Evolutionary conservation across 2,329 filamentous ascomycete genomes (phyloP).

Genomic region (Sporothrix sp.): DNA sequence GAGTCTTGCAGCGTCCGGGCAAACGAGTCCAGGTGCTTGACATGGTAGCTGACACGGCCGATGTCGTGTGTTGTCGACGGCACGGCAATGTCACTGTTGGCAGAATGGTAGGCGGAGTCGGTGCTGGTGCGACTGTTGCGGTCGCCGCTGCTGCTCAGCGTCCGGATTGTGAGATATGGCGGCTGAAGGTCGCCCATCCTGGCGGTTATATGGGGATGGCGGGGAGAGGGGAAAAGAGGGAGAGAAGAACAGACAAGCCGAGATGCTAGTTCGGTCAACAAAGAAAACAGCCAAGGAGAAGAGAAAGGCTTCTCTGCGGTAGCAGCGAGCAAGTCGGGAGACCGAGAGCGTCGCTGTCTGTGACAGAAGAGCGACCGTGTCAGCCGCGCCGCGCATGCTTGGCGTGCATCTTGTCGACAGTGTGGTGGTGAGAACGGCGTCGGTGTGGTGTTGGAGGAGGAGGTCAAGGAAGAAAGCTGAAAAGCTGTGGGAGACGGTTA

Average conservation of each 20-base stretch:
- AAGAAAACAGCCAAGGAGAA: not conserved
- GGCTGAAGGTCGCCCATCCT: slow-evolving; percentile 33
- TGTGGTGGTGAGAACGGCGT: not conserved
- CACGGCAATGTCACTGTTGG: slow-evolving; percentile 29
- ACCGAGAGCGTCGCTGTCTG: not conserved
- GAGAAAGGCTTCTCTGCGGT: no score
- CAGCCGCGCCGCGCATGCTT: not conserved
- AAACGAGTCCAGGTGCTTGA: slow-evolving; percentile 46
- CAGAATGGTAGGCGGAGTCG: slow-evolving; percentile 40
- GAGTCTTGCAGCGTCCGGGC: slow-evolving; percentile 48
- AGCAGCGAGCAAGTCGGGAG: not conserved
- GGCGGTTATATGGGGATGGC: not conserved
- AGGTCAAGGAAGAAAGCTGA: not conserved
- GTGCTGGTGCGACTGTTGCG: slow-evolving; percentile 37
- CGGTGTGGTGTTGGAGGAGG: not conserved
- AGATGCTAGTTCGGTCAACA: not conserved
- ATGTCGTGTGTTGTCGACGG: slow-evolving; percentile 45
- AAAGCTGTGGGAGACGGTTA: not conserved
- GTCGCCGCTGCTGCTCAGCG: slow-evolving; percentile 36
- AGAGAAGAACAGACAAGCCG: not conserved
- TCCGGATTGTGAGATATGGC: slow-evolving; percentile 45
- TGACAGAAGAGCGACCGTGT: slow-evolving; percentile 1
- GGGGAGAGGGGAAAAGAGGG: not conserved
- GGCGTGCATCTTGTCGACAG: not conserved
- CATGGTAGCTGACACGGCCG: slow-evolving; percentile 47